Percentiles rank a stretch among this genome's conserved stretches.
Conservation (phyloP, 2,329 filamentous ascomycete genomes). For the Pseudophaeomoniella oleicola region DNA sequence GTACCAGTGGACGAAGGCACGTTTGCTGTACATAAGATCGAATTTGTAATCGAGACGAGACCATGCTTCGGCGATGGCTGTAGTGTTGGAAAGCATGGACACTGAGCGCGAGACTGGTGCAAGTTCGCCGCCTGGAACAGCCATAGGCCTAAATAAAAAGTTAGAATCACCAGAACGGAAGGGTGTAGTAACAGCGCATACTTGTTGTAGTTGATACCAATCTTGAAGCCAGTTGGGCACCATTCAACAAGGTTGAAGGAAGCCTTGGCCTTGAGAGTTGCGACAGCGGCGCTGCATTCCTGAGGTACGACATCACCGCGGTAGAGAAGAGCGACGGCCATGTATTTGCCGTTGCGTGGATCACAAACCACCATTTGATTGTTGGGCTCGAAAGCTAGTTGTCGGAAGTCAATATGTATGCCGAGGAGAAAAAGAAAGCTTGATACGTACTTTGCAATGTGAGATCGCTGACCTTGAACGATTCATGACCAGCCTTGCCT, state of each 20-base stretch:
- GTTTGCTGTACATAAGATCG: constrained; percentile 56
- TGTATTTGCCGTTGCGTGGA: constrained; percentile 53
- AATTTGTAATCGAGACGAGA: constrained; percentile 51
- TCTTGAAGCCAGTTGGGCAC: constrained; percentile 56
- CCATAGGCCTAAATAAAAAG: constrained; percentile 17
- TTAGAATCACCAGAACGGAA: neutral
- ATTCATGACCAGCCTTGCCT: constrained; percentile 69
- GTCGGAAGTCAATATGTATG: constrained; percentile 4
- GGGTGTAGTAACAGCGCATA: constrained; percentile 11
- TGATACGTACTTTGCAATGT: constrained; percentile 45
- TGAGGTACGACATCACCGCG: constrained; percentile 51
- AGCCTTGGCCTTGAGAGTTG: constrained; percentile 47
- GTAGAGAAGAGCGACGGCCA: constrained; percentile 53
- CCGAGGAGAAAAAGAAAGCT: neutral
- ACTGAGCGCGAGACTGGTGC: constrained; percentile 40
- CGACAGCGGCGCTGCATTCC: constrained; percentile 45
- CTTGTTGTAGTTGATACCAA: constrained; percentile 53
- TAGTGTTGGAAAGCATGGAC: constrained; percentile 54
- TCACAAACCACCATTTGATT: constrained; percentile 59
- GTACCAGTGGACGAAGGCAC: constrained; percentile 59
- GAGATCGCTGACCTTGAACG: constrained; percentile 69
- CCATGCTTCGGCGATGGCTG: constrained; percentile 53
- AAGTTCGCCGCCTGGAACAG: constrained; percentile 37
- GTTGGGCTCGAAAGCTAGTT: constrained; percentile 46
- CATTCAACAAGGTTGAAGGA: constrained; percentile 54